Evolutionary conservation across 805 yeast species (phyloP), one percentile per base, ranked within the genome.

Genomic region (Cephaloascus fragrans): DNA sequence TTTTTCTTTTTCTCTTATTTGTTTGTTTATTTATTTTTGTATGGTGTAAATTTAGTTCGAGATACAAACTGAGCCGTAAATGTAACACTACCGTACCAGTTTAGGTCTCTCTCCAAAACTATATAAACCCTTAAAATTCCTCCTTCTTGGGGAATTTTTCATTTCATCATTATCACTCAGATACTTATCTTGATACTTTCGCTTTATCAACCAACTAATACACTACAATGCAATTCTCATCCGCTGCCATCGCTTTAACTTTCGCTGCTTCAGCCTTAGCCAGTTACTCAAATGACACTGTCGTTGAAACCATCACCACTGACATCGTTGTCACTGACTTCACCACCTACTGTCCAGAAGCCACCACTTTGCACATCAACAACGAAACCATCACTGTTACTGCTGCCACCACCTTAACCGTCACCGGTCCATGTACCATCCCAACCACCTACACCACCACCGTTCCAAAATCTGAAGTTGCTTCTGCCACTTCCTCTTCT

Each of bases 391-490:
- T 76, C 76, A 76, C 83, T 48, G 87, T 81, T 57, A 77, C 89
- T 45, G 80, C 61, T 53, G 78, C 90, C 44, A 82, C 90, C 60
- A 84, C 94, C 50, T 63, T 85, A 53, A 84, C 93, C 61, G 73
- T 84, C 75, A 82, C 94, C 54, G 81, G 85, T 72, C 89, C 89
- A 59, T 85, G 95, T 72, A 83, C 90, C 56, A 54, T 77, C 55
- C 71, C 77, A 56, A 61, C 69, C 63, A 64, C 67, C 50, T 55
- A 55, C 56, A 55, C 52, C 37, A 33, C 53, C 23, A 37, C 34
- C 18, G 28, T 23, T 23, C 38, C 45, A 35, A n/a, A n/a, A n/a
- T 31, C 54, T 31, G 42, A 39, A 31, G 44, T 52, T 39, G 37
- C 56, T 18, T 44, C 56, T 41, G 48, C 42, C 32, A 41, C 46